Evolutionary conservation across 2,329 filamentous ascomycete species (phyloP).

Genomic region (Aspergillus persii): DNA sequence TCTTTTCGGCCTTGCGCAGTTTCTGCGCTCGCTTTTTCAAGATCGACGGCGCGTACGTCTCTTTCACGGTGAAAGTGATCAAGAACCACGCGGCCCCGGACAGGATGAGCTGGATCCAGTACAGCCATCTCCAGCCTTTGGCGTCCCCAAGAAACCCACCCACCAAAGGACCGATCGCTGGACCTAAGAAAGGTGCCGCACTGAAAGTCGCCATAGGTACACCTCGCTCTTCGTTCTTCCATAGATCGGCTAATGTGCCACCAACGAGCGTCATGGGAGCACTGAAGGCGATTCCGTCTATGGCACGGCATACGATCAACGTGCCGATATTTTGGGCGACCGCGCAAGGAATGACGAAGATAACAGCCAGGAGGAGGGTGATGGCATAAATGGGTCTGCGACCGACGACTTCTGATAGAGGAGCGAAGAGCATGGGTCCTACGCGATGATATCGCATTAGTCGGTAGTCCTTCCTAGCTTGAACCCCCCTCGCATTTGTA

Average conservation of each 20-base stretch:
- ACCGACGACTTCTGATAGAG: conserved; percentile 10
- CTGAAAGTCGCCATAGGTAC: conserved; percentile 18
- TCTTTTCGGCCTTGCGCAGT: neutral
- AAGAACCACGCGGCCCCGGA: neutral
- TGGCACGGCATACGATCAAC: conserved; percentile 9
- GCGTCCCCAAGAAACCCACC: conserved; percentile 51
- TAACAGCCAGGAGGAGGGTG: neutral
- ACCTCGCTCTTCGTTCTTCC: conserved; percentile 18
- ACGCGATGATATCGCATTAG: neutral
- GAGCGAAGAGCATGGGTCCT: conserved; percentile 8
- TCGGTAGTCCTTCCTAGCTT: neutral
- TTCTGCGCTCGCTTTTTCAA: neutral
- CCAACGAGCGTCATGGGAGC: conserved; percentile 4
- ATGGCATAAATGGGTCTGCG: conserved; percentile 1
- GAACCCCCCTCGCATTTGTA: neutral
- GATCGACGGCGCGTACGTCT: conserved; percentile 9
- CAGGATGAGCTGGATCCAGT: neutral
- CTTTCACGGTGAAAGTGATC: neutral
- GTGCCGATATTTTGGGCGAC: conserved; percentile 2
- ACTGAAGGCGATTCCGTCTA: conserved; percentile 6
- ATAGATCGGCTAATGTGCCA: conserved; percentile 10
- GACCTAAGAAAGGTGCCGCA: conserved; percentile 31
- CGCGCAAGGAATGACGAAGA: neutral
- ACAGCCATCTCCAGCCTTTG: conserved; percentile 52
- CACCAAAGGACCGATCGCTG: conserved; percentile 45